Evolutionary conservation across 257 asterid species (phyloP).

Genomic region (Nicotiana paniculata): DNA sequence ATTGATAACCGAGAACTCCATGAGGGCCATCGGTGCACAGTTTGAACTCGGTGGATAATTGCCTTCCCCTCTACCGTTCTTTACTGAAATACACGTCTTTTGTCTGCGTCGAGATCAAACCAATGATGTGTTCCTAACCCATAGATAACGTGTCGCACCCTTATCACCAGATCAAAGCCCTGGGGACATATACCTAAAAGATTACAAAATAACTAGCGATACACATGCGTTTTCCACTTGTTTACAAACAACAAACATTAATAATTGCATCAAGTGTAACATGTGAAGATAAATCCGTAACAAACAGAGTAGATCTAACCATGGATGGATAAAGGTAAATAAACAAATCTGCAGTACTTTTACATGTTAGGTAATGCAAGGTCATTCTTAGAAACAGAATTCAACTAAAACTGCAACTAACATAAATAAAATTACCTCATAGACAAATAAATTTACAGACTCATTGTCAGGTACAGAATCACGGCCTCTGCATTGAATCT

Average conservation of each 20-base stretch:
- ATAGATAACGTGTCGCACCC: too few relatives aligned
- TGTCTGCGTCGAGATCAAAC: too few relatives aligned
- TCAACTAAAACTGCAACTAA: not conserved
- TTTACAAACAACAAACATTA: not conserved
- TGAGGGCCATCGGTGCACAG: too few relatives aligned
- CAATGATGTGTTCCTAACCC: too few relatives aligned
- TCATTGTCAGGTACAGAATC: constrained; percentile 95
- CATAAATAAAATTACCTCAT: constrained; percentile 50
- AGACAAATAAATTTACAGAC: constrained; percentile 73
- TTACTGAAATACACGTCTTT: too few relatives aligned
- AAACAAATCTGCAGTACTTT: not conserved
- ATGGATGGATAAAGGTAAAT: constrained; percentile 11
- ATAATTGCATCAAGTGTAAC: not conserved
- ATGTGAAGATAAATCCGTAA: not conserved
- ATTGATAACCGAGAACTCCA: too few relatives aligned
- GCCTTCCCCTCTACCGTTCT: too few relatives aligned
- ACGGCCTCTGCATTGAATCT: constrained; percentile 98
- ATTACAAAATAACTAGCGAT: not conserved
- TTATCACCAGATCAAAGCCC: too few relatives aligned
- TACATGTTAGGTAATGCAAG: not conserved
- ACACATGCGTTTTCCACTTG: not conserved
- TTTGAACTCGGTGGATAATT: too few relatives aligned
- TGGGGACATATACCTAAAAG: not conserved
- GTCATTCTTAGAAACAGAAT: not conserved
- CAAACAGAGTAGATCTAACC: not conserved